Percentiles rank a stretch among this genome's conserved stretches.
Evolutionary conservation across 2,329 filamentous ascomycete genomes (phyloP).

Genomic region (Rasamsonia emersonii): DNA sequence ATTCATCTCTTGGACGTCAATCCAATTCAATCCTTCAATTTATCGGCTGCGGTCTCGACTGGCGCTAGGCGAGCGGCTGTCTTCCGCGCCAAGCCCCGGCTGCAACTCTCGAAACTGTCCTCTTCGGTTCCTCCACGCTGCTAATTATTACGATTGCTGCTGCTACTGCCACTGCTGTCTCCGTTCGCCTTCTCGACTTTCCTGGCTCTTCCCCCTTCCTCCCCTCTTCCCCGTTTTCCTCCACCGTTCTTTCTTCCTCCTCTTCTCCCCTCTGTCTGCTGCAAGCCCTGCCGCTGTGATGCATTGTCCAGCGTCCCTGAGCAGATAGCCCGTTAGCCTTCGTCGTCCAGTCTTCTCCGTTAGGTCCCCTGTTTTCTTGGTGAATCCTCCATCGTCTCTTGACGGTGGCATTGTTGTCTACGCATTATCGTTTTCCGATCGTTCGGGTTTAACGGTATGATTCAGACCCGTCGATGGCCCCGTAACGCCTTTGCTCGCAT

Average conservation of each 20-base stretch:
- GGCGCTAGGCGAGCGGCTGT: no score
- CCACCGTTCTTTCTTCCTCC: slow-evolving; percentile 2
- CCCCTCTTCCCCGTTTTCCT: neutral
- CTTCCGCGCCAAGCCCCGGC: no score
- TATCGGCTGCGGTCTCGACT: no score
- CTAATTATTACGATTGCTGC: no score
- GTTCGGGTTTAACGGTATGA: neutral
- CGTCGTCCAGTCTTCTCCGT: slow-evolving; percentile 5
- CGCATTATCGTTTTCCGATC: neutral
- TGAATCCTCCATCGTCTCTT: slow-evolving; percentile 1
- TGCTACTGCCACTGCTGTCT: no score
- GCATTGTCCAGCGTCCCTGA: slow-evolving; percentile 4
- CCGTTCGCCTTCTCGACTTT: no score
- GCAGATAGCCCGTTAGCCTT: slow-evolving; percentile 2
- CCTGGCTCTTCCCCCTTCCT: no score
- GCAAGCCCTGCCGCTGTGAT: slow-evolving; percentile 5
- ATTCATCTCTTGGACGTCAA: no score
- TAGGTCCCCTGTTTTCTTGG: neutral
- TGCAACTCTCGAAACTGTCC: no score
- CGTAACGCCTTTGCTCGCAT: neutral
- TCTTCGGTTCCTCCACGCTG: no score
- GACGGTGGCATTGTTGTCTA: no score
- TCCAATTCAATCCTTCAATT: no score
- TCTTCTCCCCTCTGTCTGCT: slow-evolving; percentile 2
- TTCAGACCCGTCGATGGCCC: neutral